Evolutionary conservation across 257 asterid species (phyloP), one percentile per base, ranked within the genome.

Genomic region (Penstemon davidsonii): DNA sequence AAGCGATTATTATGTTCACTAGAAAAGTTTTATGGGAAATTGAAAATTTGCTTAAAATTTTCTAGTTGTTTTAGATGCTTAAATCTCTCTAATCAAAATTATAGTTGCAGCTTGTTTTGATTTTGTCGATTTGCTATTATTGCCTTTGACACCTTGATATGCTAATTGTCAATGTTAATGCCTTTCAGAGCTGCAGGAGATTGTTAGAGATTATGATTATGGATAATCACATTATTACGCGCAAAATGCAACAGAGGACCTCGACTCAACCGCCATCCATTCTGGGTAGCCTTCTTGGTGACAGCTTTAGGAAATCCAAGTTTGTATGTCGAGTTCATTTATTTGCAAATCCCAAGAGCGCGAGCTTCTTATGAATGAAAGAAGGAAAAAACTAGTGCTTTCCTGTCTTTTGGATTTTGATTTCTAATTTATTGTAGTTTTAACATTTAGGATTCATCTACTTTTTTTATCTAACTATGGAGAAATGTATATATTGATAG

Each of bases 151-250:
- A 3, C 33, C 3, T 18, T 18, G 40, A 12, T 45, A 7, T 68
- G 13, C 79, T 77, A 46, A 78, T 58, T 59, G 67, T 60, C 43
- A 45, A 46, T 68, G 45, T 55, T 15, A 51, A 62, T 68, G 73
- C 71, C n/a, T 78, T 73, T 12, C 91, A 93, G 97, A 93, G 96
- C 87, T 90, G 97, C 85, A 80, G 84, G 78, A 82, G 72, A 63
- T 77, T 94, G 87, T 51, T 94, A 45, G 86, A 87, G 80, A 83
- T 71, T 45, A 72, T 94, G 92, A 54, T 75, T 43, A 62, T 87
- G 85, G 96, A 94, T 62, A 88, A 87, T 55, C 87, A 83, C 75
- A 75, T 94, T 53, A 79, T 78, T 8, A 71, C 72, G 37, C 88
- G 91, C 36, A 81, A 80, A 81, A 79, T 83, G 88, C 85, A 79